These are phyloP conservation scores for Sideroxylon spinosum DNA, from an alignment of 179 eudicot species.

Conservation along the genomic window DNA sequence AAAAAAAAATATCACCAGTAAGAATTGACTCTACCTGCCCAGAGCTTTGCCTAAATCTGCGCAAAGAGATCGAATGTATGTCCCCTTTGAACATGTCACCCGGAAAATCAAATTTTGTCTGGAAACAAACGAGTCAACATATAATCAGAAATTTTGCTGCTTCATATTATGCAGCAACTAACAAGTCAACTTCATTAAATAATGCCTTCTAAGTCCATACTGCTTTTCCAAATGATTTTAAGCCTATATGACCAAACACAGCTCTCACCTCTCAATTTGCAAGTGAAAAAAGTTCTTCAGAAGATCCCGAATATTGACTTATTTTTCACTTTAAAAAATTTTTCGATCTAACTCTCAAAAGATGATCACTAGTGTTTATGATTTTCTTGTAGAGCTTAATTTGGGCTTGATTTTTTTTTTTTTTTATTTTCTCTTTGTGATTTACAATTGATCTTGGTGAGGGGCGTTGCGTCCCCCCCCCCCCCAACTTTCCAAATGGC, in stretches of 20 bases:
- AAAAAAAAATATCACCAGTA: not conserved
- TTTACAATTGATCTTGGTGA: too few relatives aligned
- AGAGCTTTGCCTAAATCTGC: constrained; percentile 92
- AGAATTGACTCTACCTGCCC: constrained; percentile 51
- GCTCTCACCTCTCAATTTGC: not conserved
- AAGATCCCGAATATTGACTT: not conserved
- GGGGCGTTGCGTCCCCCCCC: too few relatives aligned
- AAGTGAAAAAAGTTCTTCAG: not conserved
- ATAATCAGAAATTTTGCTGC: not conserved
- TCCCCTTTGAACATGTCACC: constrained; percentile 93
- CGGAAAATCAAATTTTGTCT: constrained; percentile 91
- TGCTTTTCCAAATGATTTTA: not conserved
- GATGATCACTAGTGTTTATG: not conserved
- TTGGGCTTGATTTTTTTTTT: too few relatives aligned
- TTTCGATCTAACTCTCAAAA: not conserved
- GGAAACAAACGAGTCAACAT: constrained; percentile 20
- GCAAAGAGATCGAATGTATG: constrained; percentile 89
- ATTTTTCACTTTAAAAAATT: not conserved
- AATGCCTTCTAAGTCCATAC: not conserved
- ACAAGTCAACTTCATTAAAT: not conserved
- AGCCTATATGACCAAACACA: not conserved
- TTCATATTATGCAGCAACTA: not conserved
- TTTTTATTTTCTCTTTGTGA: too few relatives aligned
- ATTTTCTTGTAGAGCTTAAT: too few relatives aligned
- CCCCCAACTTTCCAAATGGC: not conserved